Evolutionary conservation across 2,329 filamentous ascomycete species (phyloP), one percentile per base, ranked within the genome.

Genomic region (Xylaria sp.): DNA sequence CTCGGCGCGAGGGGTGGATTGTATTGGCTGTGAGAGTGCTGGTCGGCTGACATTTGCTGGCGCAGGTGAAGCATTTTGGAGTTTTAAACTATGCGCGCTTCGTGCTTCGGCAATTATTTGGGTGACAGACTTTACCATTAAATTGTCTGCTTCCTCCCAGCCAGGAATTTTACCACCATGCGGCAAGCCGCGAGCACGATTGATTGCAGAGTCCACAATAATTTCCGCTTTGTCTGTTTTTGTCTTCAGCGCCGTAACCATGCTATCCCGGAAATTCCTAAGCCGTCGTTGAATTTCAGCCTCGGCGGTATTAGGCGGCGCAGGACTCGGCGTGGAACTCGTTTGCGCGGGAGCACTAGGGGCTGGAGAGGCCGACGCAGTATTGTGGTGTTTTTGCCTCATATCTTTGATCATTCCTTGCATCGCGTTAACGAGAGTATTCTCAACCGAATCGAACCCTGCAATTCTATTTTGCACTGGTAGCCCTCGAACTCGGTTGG

Each of bases 121-220:
- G 13, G 72, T 74, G 15, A 79, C 74, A 60, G 77, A 76, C 55
- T 78, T 75, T 10, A 76, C 74, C 68, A 80, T 78, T 31, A 80
- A 52, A 20, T 74, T 71, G 51, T 79, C 74, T 54, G 75, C 77
- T 64, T 77, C 72, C 51, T 78, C 77, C 77, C 77, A 80, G 13
- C 76, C 75, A 59, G 71, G 72, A 60, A 77, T 70, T 10, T 72
- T 72, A 28, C 71, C 75, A 15, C 71, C 44, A 56, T 76, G 76
- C 3, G 78, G 75, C 20, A 79, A 66, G 25, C 78, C 77, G 63
- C 75, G 76, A 41, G 78, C 78, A 58, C 76, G 77, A 34, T 75
- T 78, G 51, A 80, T 78, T 7, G 78, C 78, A 18, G 76, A 74
- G 44, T 80, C 78, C 7, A 80, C 74, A 41, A 80, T 76, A 48